A percentile compares a stretch with the other conserved stretches of the same genome.
phyloP scores from a whole-genome alignment of 2,329 filamentous ascomycete genomes.

The Cladosporium oxysporum region DNA sequence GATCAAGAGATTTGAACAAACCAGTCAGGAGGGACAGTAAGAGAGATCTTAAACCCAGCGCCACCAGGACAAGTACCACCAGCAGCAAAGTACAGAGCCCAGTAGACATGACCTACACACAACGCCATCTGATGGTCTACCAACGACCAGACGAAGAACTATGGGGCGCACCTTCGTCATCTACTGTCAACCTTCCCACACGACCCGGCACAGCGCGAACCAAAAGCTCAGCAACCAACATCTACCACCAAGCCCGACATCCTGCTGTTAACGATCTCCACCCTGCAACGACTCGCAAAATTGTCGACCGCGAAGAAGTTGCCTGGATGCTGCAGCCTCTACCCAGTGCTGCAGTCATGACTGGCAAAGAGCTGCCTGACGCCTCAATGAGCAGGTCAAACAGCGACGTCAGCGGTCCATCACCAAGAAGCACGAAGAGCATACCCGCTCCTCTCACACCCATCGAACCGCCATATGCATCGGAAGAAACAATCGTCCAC shows the following conservation, averaged over 20 bases:
- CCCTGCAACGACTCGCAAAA: conserved; percentile 50
- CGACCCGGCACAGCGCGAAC: conserved; percentile 20
- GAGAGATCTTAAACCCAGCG: conserved; percentile 60
- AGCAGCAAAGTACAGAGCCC: conserved; percentile 44
- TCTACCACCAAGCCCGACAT: conserved; percentile 27
- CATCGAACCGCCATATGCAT: conserved; percentile 40
- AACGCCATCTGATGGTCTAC: conserved; percentile 41
- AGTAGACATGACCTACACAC: conserved; percentile 25
- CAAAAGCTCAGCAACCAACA: conserved; percentile 19
- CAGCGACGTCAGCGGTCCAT: conserved; percentile 51
- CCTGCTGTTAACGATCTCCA: conserved; percentile 70
- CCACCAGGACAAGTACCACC: conserved; percentile 48
- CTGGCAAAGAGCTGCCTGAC: conserved; percentile 64
- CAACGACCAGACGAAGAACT: conserved; percentile 86
- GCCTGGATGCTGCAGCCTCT: conserved; percentile 93
- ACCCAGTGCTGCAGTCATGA: conserved; percentile 88
- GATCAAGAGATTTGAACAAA: conserved; percentile 12
- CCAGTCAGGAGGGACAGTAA: conserved; percentile 48
- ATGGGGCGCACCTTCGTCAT: conserved; percentile 61
- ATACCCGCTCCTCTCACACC: conserved; percentile 36
- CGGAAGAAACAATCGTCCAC: conserved; percentile 29
- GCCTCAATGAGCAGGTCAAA: conserved; percentile 38
- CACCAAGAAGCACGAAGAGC: conserved; percentile 23
- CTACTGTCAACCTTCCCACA: conserved; percentile 20
- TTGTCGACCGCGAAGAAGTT: conserved; percentile 58